Evolutionary conservation across 257 asterid species (phyloP).

Genomic region (Ilex asprella): DNA sequence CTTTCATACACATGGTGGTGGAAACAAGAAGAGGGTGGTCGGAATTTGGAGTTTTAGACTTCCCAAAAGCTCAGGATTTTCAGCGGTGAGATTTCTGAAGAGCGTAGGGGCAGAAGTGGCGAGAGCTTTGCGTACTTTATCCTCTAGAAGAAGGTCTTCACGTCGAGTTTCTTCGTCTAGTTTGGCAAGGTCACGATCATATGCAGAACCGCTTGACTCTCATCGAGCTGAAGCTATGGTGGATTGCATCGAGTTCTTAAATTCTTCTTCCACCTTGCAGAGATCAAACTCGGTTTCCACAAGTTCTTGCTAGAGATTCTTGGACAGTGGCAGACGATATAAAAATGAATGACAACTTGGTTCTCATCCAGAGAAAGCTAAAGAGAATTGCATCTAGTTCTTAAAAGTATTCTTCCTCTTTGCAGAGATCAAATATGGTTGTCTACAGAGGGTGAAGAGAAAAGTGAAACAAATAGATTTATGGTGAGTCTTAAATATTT

Average conservation of each 20-base stretch:
- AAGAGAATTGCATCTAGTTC: no score
- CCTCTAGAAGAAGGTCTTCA: conserved; percentile 38
- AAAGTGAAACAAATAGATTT: no score
- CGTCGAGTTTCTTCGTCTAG: conserved; percentile 55
- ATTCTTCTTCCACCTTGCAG: conserved; percentile 53
- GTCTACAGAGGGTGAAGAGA: no score
- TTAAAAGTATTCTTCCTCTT: no score
- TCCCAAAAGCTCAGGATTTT: conserved; percentile 30
- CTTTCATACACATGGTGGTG: conserved; percentile 11
- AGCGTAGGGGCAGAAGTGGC: conserved; percentile 52
- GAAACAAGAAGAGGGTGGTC: conserved; percentile 13
- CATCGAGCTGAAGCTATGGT: conserved; percentile 87
- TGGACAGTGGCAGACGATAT: no score
- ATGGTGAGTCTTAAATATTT: no score
- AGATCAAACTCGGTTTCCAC: conserved; percentile 50
- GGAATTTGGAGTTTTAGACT: conserved; percentile 29
- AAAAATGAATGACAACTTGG: no score
- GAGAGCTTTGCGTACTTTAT: conserved; percentile 29
- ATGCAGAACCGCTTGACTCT: conserved; percentile 63
- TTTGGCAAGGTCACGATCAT: conserved; percentile 63
- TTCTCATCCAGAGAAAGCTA: no score
- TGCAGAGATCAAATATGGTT: no score
- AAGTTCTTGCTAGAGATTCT: conserved; percentile 39
- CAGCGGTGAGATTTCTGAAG: conserved; percentile 40
- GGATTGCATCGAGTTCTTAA: conserved; percentile 90